Percentiles rank a stretch among this genome's conserved stretches.
These are phyloP conservation scores for Scutellaria minor DNA, from an alignment of 257 asterid genomes.

Conservation along the genomic window DNA sequence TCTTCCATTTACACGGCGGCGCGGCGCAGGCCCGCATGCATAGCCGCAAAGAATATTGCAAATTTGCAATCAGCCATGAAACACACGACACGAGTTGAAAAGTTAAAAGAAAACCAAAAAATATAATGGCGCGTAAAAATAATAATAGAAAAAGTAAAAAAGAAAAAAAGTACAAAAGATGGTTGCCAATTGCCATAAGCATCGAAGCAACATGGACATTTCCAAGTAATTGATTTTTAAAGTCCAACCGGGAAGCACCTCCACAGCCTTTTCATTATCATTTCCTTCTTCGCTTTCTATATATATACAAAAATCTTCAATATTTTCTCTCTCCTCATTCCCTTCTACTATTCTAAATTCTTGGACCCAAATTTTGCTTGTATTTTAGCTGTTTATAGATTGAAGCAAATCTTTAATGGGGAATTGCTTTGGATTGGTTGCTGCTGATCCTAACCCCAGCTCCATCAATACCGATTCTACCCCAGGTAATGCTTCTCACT, in stretches of 20 bases:
- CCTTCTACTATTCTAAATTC: background rate
- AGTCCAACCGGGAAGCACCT: slow-evolving; percentile 26
- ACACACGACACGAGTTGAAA: background rate
- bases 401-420: slow-evolving; percentile 52
- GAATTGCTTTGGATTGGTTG: slow-evolving; percentile 68
- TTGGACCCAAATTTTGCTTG: slow-evolving; percentile 9
- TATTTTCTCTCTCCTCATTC: background rate
- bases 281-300: background rate
- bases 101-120: background rate
- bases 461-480: slow-evolving; percentile 42
- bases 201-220: slow-evolving; percentile 27
- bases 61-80: too few relatives aligned
- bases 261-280: slow-evolving; percentile 10
- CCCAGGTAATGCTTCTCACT: slow-evolving; percentile 47
- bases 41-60: too few relatives aligned
- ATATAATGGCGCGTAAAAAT: slow-evolving; percentile 23
- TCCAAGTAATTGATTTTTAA: slow-evolving; percentile 32
- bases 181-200: background rate
- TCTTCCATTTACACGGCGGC: too few relatives aligned
- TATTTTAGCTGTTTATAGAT: background rate
- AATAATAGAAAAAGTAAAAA: too few relatives aligned
- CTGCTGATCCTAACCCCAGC: slow-evolving; percentile 46
- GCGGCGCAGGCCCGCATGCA: too few relatives aligned
- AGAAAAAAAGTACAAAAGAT: background rate
- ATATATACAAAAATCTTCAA: background rate